Evolutionary conservation across 176 grass and related monocot species (phyloP).

Genomic region (Ensete glaucum): DNA sequence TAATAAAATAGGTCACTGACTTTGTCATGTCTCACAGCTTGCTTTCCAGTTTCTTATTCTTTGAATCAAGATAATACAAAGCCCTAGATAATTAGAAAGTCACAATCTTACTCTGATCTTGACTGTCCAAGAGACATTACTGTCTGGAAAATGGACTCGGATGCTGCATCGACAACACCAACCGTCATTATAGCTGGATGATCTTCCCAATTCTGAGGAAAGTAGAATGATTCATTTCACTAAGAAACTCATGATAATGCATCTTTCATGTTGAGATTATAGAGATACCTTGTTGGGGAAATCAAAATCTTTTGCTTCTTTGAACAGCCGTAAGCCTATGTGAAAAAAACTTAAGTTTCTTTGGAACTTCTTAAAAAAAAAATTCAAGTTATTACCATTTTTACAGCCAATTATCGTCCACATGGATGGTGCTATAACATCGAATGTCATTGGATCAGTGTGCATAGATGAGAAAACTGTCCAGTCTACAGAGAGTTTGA

Average conservation of each 20-base stretch:
- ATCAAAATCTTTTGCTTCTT: slow-evolving; percentile 78
- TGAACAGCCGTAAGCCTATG: slow-evolving; percentile 85
- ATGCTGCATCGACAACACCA: slow-evolving; percentile 83
- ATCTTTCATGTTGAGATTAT: not conserved
- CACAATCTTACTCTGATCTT: slow-evolving; percentile 75
- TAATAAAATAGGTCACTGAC: not conserved
- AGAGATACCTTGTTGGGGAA: slow-evolving; percentile 25
- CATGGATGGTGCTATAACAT: slow-evolving; percentile 85
- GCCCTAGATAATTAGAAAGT: not conserved
- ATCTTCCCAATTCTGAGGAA: slow-evolving; percentile 82
- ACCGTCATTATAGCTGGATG: slow-evolving; percentile 99
- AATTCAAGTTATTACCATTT: slow-evolving; percentile 49
- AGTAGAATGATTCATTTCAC: slow-evolving; percentile 24
- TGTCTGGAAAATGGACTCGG: slow-evolving; percentile 75
- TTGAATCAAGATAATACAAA: not conserved
- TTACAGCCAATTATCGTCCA: slow-evolving; percentile 93
- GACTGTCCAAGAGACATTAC: slow-evolving; percentile 92
- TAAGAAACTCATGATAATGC: not conserved
- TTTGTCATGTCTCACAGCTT: not conserved
- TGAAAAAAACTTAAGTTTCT: slow-evolving; percentile 2
- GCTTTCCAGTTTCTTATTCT: not conserved
- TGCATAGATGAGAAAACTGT: slow-evolving; percentile 73
- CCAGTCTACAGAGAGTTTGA: slow-evolving; percentile 57
- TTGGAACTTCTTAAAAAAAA: slow-evolving; percentile 16
- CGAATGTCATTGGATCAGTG: slow-evolving; percentile 75